These are phyloP conservation scores for Gliomastix tumulicola DNA, from an alignment of 2,329 filamentous ascomycete genomes.

Conservation along the genomic window DNA sequence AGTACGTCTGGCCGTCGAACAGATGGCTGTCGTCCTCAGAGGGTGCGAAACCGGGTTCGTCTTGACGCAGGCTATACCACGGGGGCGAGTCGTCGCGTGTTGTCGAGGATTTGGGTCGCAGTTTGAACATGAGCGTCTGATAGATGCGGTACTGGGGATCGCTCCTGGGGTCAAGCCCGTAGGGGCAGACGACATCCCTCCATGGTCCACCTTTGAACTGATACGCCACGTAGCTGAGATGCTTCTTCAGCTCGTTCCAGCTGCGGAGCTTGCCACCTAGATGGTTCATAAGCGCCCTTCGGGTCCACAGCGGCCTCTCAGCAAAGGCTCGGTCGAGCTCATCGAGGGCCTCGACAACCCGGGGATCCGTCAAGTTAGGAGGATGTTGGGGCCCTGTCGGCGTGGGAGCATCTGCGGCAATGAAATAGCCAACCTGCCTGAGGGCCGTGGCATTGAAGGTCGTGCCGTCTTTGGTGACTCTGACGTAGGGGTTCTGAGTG, in stretches of 20 bases:
- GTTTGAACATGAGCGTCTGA: constrained; percentile 83
- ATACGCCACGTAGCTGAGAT: constrained; percentile 80
- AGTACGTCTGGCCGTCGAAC: constrained; percentile 73
- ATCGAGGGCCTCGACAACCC: constrained; percentile 57
- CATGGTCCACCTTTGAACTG: constrained; percentile 90
- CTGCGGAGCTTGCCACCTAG: constrained; percentile 45
- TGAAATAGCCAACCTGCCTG: constrained; percentile 51
- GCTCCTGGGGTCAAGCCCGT: constrained; percentile 77
- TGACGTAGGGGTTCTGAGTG: constrained; percentile 77
- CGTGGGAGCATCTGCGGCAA: constrained; percentile 55
- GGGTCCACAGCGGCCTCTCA: constrained; percentile 77
- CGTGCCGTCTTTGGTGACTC: constrained; percentile 48
- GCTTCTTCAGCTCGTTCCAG: constrained; percentile 60
- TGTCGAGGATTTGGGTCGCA: constrained; percentile 25
- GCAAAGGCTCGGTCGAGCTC: constrained; percentile 60
- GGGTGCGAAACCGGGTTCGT: constrained; percentile 3
- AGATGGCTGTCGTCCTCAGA: constrained; percentile 53
- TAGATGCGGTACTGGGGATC: constrained; percentile 74
- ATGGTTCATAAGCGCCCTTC: constrained; percentile 71
- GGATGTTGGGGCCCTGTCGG: constrained; percentile 53
- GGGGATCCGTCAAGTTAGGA: constrained; percentile 50
- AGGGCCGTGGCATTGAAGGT: constrained; percentile 54
- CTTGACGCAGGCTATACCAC: constrained; percentile 1
- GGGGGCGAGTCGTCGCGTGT: neutral
- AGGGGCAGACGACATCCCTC: constrained; percentile 79